These are phyloP conservation scores for Tetradesmus lagerheimii DNA, from an alignment of 139 green algal species.

Conservation along the genomic window DNA sequence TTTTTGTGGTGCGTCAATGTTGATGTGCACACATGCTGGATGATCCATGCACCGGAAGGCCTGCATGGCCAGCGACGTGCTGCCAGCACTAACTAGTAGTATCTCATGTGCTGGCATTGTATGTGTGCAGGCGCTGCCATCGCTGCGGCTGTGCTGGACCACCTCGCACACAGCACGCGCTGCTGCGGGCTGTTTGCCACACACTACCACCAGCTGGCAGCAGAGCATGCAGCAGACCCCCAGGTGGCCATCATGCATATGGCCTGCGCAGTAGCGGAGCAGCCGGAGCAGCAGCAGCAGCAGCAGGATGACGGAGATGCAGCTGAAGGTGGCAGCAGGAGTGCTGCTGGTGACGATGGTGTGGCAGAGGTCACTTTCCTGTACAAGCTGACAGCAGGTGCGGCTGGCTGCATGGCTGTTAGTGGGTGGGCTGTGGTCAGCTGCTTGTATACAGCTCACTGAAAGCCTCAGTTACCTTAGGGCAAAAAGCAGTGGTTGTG, in stretches of 20 bases:
- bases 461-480: no score
- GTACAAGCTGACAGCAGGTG: conserved; percentile 81
- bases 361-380: conserved; percentile 92
- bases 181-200: conserved; percentile 97
- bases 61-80: no score
- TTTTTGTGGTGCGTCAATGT: no score
- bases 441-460: no score
- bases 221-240: background rate
- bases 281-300: background rate
- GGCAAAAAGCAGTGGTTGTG: no score
- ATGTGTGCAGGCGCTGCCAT: conserved; percentile 80
- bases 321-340: background rate
- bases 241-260: conserved; percentile 89
- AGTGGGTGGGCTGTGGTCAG: background rate
- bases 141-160: conserved; percentile 89
- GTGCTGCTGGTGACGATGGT: background rate
- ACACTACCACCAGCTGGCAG: conserved; percentile 93
- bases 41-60: no score
- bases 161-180: conserved; percentile 73
- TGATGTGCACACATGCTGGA: no score
- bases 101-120: no score
- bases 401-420: background rate
- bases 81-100: background rate
- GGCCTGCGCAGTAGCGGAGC: conserved; percentile 77
- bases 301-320: background rate